A percentile compares a stretch with the other conserved stretches of the same genome.
Evolutionary conservation across 163 green algal genomes (phyloP).

Genomic region (Chlorella variabilis): DNA sequence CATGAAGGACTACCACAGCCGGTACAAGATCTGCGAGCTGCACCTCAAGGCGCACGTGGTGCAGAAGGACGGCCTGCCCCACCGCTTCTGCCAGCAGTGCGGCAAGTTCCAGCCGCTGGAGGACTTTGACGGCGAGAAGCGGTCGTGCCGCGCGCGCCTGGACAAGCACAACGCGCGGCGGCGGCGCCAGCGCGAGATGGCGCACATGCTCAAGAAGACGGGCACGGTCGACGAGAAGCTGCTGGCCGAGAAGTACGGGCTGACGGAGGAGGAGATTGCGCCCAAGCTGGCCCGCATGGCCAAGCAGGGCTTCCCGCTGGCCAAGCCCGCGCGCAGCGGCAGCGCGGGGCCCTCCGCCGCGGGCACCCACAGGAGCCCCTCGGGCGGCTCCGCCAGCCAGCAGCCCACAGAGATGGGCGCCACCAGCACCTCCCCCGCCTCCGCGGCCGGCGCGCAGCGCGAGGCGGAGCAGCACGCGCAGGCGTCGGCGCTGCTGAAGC

Average conservation of each 20-base stretch:
- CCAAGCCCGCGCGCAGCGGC: neutral
- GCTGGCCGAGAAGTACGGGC: slow-evolving; percentile 41
- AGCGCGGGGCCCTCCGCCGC: neutral
- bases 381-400: neutral
- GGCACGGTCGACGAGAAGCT: slow-evolving; percentile 40
- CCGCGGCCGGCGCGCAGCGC: neutral
- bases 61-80: slow-evolving; percentile 54
- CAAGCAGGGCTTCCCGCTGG: neutral
- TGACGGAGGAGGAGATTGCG: slow-evolving; percentile 42
- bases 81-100: slow-evolving; percentile 93
- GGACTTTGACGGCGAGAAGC: slow-evolving; percentile 83
- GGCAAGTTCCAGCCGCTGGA: slow-evolving; percentile 76
- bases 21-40: slow-evolving; percentile 75
- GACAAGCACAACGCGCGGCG: slow-evolving; percentile 82
- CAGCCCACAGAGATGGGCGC: neutral
- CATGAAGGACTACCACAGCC: slow-evolving; percentile 77
- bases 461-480: neutral
- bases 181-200: slow-evolving; percentile 47
- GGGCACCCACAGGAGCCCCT: neutral
- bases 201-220: slow-evolving; percentile 43
- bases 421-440: neutral
- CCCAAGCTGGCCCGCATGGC: slow-evolving; percentile 21
- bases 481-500: neutral
- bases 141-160: slow-evolving; percentile 71
- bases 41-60: slow-evolving; percentile 69